Evolutionary conservation across 2,329 filamentous ascomycete species (phyloP).

Genomic region (Xylariales sp.): DNA sequence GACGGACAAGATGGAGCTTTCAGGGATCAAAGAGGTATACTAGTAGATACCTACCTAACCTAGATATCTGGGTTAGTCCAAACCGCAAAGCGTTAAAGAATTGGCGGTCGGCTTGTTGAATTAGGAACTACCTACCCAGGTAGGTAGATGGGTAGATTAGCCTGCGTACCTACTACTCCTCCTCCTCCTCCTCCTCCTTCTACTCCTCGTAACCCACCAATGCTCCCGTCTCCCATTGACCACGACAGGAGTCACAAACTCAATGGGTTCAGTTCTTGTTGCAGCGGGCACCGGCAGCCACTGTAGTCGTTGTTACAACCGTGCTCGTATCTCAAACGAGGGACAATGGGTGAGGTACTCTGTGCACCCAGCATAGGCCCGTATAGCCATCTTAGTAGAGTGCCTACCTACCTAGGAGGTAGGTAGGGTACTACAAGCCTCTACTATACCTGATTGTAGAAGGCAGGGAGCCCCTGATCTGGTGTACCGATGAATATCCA

Average conservation of each 20-base stretch:
- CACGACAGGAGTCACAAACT: too few relatives aligned
- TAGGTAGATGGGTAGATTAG: neutral
- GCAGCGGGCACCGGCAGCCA: too few relatives aligned
- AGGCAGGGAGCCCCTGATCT: constrained; percentile 5
- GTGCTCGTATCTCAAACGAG: constrained; percentile 16
- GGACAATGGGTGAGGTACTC: neutral
- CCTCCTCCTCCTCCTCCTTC: too few relatives aligned
- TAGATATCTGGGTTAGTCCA: neutral
- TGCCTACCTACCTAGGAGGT: neutral
- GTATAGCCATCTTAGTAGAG: too few relatives aligned
- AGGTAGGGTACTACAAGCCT: neutral
- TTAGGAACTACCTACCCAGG: neutral
- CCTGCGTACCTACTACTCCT: neutral
- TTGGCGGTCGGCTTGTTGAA: constrained; percentile 9
- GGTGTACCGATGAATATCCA: neutral
- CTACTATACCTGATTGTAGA: neutral
- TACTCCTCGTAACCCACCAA: neutral
- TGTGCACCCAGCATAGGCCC: too few relatives aligned
- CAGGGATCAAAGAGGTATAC: constrained; percentile 27
- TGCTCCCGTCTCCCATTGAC: too few relatives aligned
- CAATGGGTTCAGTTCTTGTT: too few relatives aligned
- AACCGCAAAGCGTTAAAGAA: constrained; percentile 16
- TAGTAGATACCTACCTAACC: neutral
- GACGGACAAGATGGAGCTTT: constrained; percentile 5
- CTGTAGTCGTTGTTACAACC: constrained; percentile 1